A percentile compares a stretch with the other conserved stretches of the same genome.
phyloP scores from a whole-genome alignment of 1,284 basidiomycete genomes.

The Meira nashicola region DNA sequence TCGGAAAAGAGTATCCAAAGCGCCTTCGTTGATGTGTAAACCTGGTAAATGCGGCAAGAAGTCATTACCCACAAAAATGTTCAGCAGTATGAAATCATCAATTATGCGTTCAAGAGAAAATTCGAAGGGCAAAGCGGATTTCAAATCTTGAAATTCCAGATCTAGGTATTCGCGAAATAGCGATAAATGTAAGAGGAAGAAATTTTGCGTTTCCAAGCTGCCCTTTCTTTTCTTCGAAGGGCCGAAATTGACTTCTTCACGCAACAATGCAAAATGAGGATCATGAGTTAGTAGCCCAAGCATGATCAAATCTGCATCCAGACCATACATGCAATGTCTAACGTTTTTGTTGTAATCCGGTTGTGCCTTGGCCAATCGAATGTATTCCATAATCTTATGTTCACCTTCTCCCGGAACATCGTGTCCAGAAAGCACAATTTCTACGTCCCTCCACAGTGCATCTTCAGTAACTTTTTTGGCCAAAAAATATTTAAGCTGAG shows the following conservation, averaged over 20 bases:
- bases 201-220: conserved; percentile 77
- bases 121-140: conserved; percentile 57
- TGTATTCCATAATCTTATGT: conserved; percentile 99
- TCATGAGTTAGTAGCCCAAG: conserved; percentile 93
- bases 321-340: conserved; percentile 93
- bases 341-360: conserved; percentile 88
- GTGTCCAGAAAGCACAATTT: conserved; percentile 94
- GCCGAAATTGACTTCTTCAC: conserved; percentile 98
- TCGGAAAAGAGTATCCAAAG: conserved; percentile 81
- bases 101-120: conserved; percentile 88
- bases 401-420: conserved; percentile 97
- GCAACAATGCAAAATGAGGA: conserved; percentile 93
- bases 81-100: conserved; percentile 94
- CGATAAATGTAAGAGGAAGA: conserved; percentile 89
- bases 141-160: conserved; percentile 70
- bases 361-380: conserved; percentile 87
- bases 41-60: conserved; percentile 94
- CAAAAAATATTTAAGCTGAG: conserved; percentile 89
- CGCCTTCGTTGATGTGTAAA: conserved; percentile 95
- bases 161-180: conserved; percentile 95
- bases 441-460: conserved; percentile 71
- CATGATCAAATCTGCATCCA: conserved; percentile 99
- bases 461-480: conserved; percentile 51
- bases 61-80: conserved; percentile 95
- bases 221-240: conserved; percentile 63